phyloP scores from a whole-genome alignment of 352 stramenopile species.

The Globisporangium camurandrum region DNA sequence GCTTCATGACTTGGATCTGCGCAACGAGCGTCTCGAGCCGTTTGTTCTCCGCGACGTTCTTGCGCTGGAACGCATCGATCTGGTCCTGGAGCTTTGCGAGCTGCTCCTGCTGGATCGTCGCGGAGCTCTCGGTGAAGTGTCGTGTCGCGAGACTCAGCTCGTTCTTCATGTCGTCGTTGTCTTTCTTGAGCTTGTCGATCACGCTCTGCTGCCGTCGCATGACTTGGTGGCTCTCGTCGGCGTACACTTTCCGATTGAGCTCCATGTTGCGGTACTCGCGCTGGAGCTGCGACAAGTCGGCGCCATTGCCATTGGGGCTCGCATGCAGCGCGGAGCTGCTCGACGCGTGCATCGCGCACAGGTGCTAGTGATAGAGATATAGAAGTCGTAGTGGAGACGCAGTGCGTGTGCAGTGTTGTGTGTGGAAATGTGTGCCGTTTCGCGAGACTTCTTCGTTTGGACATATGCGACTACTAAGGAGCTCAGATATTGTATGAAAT shows the following conservation, averaged over 20 bases:
- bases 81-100: slow-evolving; percentile 79
- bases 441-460: no score
- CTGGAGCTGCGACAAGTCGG: slow-evolving; percentile 89
- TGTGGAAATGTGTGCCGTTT: no score
- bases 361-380: no score
- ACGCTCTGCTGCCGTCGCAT: slow-evolving; percentile 92
- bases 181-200: slow-evolving; percentile 85
- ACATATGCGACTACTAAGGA: no score
- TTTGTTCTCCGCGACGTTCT: slow-evolving; percentile 83
- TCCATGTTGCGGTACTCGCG: slow-evolving; percentile 96
- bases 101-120: slow-evolving; percentile 80
- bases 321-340: slow-evolving; percentile 12
- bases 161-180: slow-evolving; percentile 83
- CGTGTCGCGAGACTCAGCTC: slow-evolving; percentile 88
- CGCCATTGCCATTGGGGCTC: slow-evolving; percentile 17
- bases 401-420: no score
- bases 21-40: slow-evolving; percentile 83
- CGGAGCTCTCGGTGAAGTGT: slow-evolving; percentile 77
- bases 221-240: slow-evolving; percentile 91
- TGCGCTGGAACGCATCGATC: slow-evolving; percentile 82
- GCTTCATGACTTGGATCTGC: slow-evolving; percentile 79
- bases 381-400: no score
- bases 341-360: slow-evolving; percentile 10
- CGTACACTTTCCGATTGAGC: slow-evolving; percentile 92
- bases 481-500: no score